phyloP scores from a whole-genome alignment of 441 rosid species.

The Populus hybrid region DNA sequence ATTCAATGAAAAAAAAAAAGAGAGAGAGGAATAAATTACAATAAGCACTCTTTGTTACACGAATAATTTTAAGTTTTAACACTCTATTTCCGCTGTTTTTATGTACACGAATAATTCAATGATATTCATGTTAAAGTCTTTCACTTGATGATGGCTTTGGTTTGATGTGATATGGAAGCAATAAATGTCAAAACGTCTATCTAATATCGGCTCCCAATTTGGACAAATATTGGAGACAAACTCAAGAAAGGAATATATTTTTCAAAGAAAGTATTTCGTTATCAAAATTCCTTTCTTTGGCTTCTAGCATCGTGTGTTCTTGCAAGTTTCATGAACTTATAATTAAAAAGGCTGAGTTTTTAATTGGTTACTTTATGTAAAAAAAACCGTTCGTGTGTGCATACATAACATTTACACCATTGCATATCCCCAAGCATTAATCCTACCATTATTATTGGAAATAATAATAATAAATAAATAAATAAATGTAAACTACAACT shows the following conservation, averaged over 20 bases:
- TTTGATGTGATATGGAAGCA: neutral
- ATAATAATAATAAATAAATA: too few relatives aligned
- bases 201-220: neutral
- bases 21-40: too few relatives aligned
- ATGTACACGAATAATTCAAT: too few relatives aligned
- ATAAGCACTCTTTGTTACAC: neutral
- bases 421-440: conserved; percentile 31
- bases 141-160: neutral
- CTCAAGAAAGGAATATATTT: neutral
- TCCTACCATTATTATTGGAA: conserved; percentile 18
- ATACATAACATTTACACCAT: conserved; percentile 32
- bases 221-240: neutral
- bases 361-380: conserved; percentile 10
- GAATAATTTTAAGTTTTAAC: too few relatives aligned
- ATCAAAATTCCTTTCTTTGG: neutral
- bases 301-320: neutral
- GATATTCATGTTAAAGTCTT: too few relatives aligned
- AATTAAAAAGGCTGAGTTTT: conserved; percentile 16
- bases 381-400: conserved; percentile 33
- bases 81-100: too few relatives aligned
- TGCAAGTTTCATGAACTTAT: conserved; percentile 9
- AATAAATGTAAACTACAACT: too few relatives aligned
- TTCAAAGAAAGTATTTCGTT: neutral
- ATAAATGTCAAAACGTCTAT: neutral
- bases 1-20: too few relatives aligned